These are phyloP conservation scores for Yamadazyma phyllophila DNA, from an alignment of 805 yeast genomes.

Conservation along the genomic window DNA sequence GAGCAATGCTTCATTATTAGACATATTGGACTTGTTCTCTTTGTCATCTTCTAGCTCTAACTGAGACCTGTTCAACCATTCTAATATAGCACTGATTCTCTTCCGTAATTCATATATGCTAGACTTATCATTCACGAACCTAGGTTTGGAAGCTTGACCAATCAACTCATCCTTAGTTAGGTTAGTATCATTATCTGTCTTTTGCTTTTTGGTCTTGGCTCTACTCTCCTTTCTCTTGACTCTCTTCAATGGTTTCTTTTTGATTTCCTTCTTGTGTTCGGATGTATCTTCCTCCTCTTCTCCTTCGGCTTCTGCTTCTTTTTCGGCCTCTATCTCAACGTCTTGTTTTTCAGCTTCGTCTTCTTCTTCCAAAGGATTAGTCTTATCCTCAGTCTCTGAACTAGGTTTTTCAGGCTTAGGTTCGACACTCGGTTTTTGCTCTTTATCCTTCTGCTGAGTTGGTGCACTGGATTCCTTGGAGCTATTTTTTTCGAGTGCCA, in stretches of 20 bases:
- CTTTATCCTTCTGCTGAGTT: neutral
- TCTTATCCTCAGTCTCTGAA: slow-evolving; percentile 1
- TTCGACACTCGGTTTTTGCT: neutral
- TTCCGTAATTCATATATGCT: slow-evolving; percentile 81
- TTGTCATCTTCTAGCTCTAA: slow-evolving; percentile 76
- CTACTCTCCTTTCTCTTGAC: slow-evolving; percentile 15
- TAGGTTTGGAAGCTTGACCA: slow-evolving; percentile 76
- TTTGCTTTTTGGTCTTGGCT: slow-evolving; percentile 12
- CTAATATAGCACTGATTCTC: slow-evolving; percentile 85
- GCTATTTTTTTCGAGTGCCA: neutral
- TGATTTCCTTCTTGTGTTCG: slow-evolving; percentile 12
- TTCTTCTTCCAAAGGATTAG: slow-evolving; percentile 7
- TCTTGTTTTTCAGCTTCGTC: slow-evolving; percentile 11
- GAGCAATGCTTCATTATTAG: slow-evolving; percentile 39
- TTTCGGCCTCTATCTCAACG: slow-evolving; percentile 11
- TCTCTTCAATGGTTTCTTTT: slow-evolving; percentile 16
- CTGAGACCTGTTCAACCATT: slow-evolving; percentile 86
- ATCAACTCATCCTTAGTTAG: slow-evolving; percentile 45
- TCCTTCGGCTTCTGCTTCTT: slow-evolving; percentile 15
- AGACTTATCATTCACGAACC: slow-evolving; percentile 74
- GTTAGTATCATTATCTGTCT: slow-evolving; percentile 6
- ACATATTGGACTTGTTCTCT: slow-evolving; percentile 49
- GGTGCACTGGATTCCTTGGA: neutral
- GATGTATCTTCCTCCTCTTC: slow-evolving; percentile 9
- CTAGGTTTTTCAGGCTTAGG: neutral